These are phyloP conservation scores for Orbilia brochopaga DNA, from an alignment of 2,329 filamentous ascomycete genomes.

Conservation along the genomic window DNA sequence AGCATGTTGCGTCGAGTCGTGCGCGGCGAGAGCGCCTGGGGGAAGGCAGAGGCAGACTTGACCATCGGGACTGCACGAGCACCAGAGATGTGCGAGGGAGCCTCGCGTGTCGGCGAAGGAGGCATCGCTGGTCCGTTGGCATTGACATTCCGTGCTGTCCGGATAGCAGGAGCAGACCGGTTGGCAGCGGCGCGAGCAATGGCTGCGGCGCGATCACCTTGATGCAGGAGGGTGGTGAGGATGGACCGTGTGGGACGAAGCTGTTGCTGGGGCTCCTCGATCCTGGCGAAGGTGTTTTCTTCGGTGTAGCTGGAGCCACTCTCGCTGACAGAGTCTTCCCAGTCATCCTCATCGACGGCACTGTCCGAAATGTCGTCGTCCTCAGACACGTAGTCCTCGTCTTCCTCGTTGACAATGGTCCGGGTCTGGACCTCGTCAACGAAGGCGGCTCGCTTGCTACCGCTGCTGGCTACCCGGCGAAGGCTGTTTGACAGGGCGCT, in stretches of 20 bases:
- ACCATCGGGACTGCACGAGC: constrained; percentile 82
- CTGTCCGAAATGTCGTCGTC: constrained; percentile 78
- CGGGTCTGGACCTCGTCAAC: constrained; percentile 74
- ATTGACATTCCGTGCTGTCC: constrained; percentile 68
- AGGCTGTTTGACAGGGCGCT: constrained; percentile 47
- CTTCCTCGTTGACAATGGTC: constrained; percentile 65
- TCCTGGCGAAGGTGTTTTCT: constrained; percentile 81
- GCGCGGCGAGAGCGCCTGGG: constrained; percentile 82
- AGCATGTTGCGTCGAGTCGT: constrained; percentile 96
- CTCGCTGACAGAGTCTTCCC: constrained; percentile 75
- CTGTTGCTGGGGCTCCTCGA: constrained; percentile 79
- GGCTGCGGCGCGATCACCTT: constrained; percentile 73
- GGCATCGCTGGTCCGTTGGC: constrained; percentile 72
- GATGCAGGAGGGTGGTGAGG: constrained; percentile 85
- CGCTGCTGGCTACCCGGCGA: constrained; percentile 46
- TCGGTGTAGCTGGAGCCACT: constrained; percentile 84
- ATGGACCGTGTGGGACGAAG: constrained; percentile 85
- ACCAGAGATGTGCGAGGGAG: constrained; percentile 68
- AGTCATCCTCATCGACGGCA: constrained; percentile 75
- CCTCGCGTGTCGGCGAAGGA: constrained; percentile 66
- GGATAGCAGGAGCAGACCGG: constrained; percentile 61
- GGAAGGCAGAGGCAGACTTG: constrained; percentile 71
- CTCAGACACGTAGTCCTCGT: constrained; percentile 63
- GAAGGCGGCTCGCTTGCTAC: constrained; percentile 81
- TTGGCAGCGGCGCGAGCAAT: constrained; percentile 64